Evolutionary conservation across 148 eudicot species (phyloP).

Genomic region (Silene conica): DNA sequence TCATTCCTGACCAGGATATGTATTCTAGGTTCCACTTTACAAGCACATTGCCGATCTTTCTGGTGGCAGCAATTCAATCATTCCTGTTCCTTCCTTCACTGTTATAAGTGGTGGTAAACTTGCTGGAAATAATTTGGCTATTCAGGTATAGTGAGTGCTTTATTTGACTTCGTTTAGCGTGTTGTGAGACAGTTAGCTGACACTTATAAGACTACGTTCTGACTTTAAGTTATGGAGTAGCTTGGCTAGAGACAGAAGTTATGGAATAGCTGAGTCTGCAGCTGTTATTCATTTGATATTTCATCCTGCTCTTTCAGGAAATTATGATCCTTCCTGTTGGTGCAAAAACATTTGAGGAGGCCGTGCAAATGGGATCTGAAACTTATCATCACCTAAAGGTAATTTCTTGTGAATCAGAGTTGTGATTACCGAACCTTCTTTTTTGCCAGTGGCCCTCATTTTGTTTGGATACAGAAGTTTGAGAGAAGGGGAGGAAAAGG

Average conservation of each 20-base stretch:
- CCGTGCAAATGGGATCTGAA: slow-evolving; percentile 86
- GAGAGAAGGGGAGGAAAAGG: neutral
- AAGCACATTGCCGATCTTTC: slow-evolving; percentile 91
- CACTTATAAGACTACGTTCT: neutral
- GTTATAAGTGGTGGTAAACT: slow-evolving; percentile 89
- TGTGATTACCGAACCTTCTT: neutral
- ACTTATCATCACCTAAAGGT: slow-evolving; percentile 92
- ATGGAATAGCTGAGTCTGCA: neutral
- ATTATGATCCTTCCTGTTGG: slow-evolving; percentile 86
- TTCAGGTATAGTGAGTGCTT: slow-evolving; percentile 50
- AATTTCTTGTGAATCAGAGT: no score
- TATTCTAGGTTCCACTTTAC: slow-evolving; percentile 77
- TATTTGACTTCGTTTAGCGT: neutral
- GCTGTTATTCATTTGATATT: slow-evolving; percentile 8
- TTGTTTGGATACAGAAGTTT: no score
- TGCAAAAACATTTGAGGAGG: slow-evolving; percentile 80
- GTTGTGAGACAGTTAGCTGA: neutral
- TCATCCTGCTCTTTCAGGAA: slow-evolving; percentile 41
- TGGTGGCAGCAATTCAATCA: slow-evolving; percentile 52
- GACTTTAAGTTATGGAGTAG: neutral
- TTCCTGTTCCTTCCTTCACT: slow-evolving; percentile 90
- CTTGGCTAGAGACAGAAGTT: neutral
- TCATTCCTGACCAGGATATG: slow-evolving; percentile 15
- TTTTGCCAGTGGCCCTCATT: neutral
- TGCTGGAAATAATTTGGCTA: slow-evolving; percentile 77